Evolutionary conservation across 2,329 filamentous ascomycete genomes (phyloP).

Genomic region (Penicillium vulpinum): DNA sequence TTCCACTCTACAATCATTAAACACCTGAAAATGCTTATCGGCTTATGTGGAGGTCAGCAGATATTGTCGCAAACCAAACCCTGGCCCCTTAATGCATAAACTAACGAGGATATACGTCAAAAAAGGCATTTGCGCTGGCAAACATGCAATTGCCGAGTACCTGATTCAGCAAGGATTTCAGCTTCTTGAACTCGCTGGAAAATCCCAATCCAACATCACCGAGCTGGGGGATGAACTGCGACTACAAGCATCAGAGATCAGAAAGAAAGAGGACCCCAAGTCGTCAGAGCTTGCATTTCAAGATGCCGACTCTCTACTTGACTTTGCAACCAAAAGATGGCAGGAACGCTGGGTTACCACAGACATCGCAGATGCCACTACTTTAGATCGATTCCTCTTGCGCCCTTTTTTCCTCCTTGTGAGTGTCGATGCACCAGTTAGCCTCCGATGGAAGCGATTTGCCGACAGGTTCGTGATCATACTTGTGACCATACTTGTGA

Average conservation of each 20-base stretch:
- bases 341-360: conserved; percentile 80
- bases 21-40: conserved; percentile 48
- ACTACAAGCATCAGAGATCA: conserved; percentile 27
- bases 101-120: conserved; percentile 13
- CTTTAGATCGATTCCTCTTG: conserved; percentile 72
- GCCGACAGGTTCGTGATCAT: conserved; percentile 51
- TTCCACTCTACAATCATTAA: background rate
- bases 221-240: conserved; percentile 30
- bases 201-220: conserved; percentile 22
- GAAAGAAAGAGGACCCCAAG: conserved; percentile 17
- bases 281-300: conserved; percentile 52
- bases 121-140: conserved; percentile 86
- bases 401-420: conserved; percentile 92
- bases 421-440: conserved; percentile 86
- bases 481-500: background rate
- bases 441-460: conserved; percentile 78
- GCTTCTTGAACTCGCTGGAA: conserved; percentile 61
- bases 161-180: conserved; percentile 81
- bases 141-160: conserved; percentile 84
- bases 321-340: conserved; percentile 86
- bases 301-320: conserved; percentile 67
- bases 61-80: background rate
- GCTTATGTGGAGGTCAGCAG: conserved; percentile 51
- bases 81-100: conserved; percentile 2
- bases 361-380: conserved; percentile 70